Base-by-base conservation (phyloP, 1,139 yeast species). In the Sugiyamaella neomexicana region DNA sequence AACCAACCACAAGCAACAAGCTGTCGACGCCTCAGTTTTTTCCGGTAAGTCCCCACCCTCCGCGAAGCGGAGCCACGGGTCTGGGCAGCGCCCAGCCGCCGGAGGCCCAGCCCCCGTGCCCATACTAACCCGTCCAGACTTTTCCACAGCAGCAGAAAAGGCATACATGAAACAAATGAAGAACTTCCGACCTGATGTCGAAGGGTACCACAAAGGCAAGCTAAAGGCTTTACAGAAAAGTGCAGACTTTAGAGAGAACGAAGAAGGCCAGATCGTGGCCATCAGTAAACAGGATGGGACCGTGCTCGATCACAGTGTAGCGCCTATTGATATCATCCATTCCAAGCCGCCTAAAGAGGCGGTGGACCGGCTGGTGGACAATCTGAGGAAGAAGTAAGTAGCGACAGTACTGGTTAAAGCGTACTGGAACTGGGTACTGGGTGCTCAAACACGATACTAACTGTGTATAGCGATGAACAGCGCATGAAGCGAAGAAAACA, bases 81-180 rank as follows among this genome's bases (percentile, higher is more conserved):
- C 38, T 34, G 38, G 38, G 16, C 16, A 13, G 16, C 12, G 38
- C 16, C 38, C 16, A 34, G 38, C 16, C 38, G 38, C 9, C 15
- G 38, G 15, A 7, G 38, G 16, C 16, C 25, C 25, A 3, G 25
- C 25, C 25, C 25, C 25, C 25, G n/a, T n/a, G n/a, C n/a, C n/a
- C n/a, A n/a, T 36, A 5, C 53, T 46, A 50, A 49, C 52, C 15
- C 23, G 2, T 12, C 7, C 17, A 50, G 81, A 81, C 63, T 77
- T 73, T 59, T 70, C 75, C 44, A 77, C 78, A 40, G 66, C 84
- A 41, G 89, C 89, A 0, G 81, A 80, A 44, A 75, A 71, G 52
- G 75, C 85, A 0, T 84, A 83, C 65, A 63, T 72, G 50, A 80
- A 81, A 60, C 80, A 77, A 29, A 65, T 83, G 9, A 63, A 67